phyloP scores from a whole-genome alignment of 1,284 basidiomycete species.

The Ganoderma meredithae region DNA sequence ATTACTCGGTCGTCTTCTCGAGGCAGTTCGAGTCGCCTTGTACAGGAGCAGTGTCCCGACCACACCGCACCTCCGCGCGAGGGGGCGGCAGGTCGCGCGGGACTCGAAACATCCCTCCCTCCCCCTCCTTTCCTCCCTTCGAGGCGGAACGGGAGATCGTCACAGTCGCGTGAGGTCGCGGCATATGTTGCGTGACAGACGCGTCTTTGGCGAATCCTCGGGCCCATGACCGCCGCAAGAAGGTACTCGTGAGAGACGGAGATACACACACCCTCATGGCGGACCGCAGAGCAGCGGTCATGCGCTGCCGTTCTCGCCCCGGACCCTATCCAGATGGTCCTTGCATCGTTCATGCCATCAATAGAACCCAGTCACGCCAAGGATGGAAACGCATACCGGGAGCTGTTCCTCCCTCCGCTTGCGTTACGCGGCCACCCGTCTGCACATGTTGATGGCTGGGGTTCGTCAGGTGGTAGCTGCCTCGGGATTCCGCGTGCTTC shows the following conservation, averaged over 20 bases:
- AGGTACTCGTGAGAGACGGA: not conserved
- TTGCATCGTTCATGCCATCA: not conserved
- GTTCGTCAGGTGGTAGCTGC: not conserved
- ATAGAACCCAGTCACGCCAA: not conserved
- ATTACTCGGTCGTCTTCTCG: too few relatives aligned
- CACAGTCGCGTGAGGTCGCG: not conserved
- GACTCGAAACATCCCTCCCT: too few relatives aligned
- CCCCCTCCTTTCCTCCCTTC: too few relatives aligned
- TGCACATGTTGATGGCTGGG: not conserved
- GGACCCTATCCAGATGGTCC: not conserved
- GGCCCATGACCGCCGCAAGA: not conserved
- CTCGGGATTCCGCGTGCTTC: not conserved
- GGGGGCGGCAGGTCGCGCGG: too few relatives aligned
- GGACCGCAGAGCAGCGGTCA: not conserved
- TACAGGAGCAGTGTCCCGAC: too few relatives aligned
- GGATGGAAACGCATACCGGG: too few relatives aligned
- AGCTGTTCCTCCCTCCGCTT: too few relatives aligned
- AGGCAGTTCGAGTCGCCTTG: too few relatives aligned
- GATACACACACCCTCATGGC: not conserved
- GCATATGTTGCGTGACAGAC: not conserved
- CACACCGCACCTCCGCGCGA: too few relatives aligned
- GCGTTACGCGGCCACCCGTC: not conserved
- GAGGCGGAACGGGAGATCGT: not conserved
- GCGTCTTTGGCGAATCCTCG: constrained; percentile 6
- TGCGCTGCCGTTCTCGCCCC: not conserved